A percentile compares a stretch with the other conserved stretches of the same genome.
Conservation (phyloP, 805 yeast genomes). For the Monosporozyma unispora region DNA sequence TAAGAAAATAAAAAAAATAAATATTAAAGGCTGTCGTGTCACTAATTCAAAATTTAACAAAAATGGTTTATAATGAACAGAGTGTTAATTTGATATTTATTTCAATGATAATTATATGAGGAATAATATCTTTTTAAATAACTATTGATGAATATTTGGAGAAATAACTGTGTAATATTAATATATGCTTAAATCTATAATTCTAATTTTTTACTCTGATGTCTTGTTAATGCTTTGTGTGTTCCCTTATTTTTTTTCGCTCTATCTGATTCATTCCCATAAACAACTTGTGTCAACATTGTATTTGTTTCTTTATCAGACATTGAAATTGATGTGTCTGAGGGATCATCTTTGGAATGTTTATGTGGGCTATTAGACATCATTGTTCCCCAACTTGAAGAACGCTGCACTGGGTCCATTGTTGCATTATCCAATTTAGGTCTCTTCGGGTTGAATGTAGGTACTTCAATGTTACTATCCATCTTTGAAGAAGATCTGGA, state of each 20-base stretch:
- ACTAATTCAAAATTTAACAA: background rate
- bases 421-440: background rate
- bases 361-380: conserved; percentile 12
- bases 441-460: background rate
- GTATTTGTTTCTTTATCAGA: background rate
- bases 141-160: background rate
- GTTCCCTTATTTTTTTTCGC: background rate
- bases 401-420: conserved; percentile 7
- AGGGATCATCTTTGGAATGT: conserved; percentile 3
- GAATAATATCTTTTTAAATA: background rate
- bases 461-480: background rate
- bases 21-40: background rate
- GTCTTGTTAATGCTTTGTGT: conserved; percentile 16
- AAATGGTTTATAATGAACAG: background rate
- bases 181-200: background rate
- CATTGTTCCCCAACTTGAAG: conserved; percentile 26
- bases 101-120: background rate
- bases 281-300: conserved; percentile 23
- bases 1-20: background rate
- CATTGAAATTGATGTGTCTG: background rate
- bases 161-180: no score
- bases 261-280: conserved; percentile 12
- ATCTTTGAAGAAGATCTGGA: background rate
- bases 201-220: conserved; percentile 15
- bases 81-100: background rate